phyloP scores from a whole-genome alignment of 352 stramenopile species.

The Pythium vanterpoolii region DNA sequence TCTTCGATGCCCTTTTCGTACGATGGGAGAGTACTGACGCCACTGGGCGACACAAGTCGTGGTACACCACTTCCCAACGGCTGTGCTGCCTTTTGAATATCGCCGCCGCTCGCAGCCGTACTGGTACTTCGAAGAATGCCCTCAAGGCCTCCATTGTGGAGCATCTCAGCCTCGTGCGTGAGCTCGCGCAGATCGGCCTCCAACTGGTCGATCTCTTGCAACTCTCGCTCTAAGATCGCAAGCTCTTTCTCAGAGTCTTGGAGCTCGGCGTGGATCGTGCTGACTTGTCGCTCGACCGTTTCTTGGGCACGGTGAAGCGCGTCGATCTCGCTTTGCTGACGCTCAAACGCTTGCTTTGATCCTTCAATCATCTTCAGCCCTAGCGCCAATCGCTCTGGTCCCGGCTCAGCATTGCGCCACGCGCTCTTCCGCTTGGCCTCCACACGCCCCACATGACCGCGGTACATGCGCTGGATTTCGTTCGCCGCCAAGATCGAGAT shows the following conservation, averaged over 20 bases:
- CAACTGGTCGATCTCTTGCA: slow-evolving; percentile 92
- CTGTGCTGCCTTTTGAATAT: slow-evolving; percentile 22
- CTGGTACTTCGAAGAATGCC: slow-evolving; percentile 33
- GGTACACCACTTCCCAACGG: slow-evolving; percentile 54
- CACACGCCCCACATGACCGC: slow-evolving; percentile 75
- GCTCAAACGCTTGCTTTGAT: slow-evolving; percentile 90
- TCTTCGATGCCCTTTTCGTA: slow-evolving; percentile 54
- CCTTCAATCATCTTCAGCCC: slow-evolving; percentile 91
- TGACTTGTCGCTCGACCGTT: slow-evolving; percentile 84
- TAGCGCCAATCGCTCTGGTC: slow-evolving; percentile 86
- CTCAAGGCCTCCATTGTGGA: slow-evolving; percentile 67
- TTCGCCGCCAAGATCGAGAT: slow-evolving; percentile 74
- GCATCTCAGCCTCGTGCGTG: slow-evolving; percentile 88
- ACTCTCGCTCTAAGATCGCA: slow-evolving; percentile 84
- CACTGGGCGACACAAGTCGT: background rate
- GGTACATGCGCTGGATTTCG: slow-evolving; percentile 90
- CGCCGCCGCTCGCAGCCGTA: background rate
- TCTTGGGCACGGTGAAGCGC: slow-evolving; percentile 90
- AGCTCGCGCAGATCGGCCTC: slow-evolving; percentile 88
- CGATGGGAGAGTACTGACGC: slow-evolving; percentile 7
- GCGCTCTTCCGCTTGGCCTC: slow-evolving; percentile 64
- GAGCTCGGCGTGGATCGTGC: slow-evolving; percentile 87
- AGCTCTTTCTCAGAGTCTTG: slow-evolving; percentile 90
- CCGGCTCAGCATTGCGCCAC: slow-evolving; percentile 86
- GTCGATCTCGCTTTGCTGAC: slow-evolving; percentile 91